Evolutionary conservation across 805 yeast species (phyloP).

Genomic region (Saccharomycopsis sp.): DNA sequence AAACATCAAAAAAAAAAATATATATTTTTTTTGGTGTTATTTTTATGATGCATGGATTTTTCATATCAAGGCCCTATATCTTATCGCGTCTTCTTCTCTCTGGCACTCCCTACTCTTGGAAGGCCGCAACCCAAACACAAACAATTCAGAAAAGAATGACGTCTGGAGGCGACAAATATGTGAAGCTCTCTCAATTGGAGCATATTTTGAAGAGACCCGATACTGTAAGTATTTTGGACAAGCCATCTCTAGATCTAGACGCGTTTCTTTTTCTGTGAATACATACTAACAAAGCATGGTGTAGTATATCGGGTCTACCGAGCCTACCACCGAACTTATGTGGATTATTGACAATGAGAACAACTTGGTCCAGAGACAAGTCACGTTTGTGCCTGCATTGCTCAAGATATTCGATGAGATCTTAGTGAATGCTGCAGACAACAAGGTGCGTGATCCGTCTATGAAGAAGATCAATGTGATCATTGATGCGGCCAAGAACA

Average conservation of each 20-base stretch:
- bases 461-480: constrained; percentile 85
- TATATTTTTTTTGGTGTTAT: too few relatives aligned
- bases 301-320: constrained; percentile 85
- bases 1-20: not conserved
- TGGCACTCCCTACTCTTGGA: not conserved
- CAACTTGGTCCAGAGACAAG: constrained; percentile 45
- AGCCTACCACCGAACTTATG: constrained; percentile 67
- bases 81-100: not conserved
- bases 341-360: constrained; percentile 77
- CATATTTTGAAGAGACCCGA: constrained; percentile 97
- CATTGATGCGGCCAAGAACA: constrained; percentile 67
- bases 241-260: not conserved
- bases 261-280: constrained; percentile 6
- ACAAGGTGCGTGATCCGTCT: constrained; percentile 86
- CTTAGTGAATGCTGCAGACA: constrained; percentile 96
- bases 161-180: constrained; percentile 59
- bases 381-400: constrained; percentile 88
- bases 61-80: not conserved
- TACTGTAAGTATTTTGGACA: constrained; percentile 35
- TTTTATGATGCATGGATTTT: not conserved
- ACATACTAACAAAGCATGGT: not conserved
- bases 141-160: not conserved
- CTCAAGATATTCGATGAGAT: constrained; percentile 97
- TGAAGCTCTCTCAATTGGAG: constrained; percentile 88
- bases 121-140: not conserved